These are phyloP conservation scores for Biscogniauxia sp. DNA, from an alignment of 2,329 filamentous ascomycete genomes.

Conservation along the genomic window DNA sequence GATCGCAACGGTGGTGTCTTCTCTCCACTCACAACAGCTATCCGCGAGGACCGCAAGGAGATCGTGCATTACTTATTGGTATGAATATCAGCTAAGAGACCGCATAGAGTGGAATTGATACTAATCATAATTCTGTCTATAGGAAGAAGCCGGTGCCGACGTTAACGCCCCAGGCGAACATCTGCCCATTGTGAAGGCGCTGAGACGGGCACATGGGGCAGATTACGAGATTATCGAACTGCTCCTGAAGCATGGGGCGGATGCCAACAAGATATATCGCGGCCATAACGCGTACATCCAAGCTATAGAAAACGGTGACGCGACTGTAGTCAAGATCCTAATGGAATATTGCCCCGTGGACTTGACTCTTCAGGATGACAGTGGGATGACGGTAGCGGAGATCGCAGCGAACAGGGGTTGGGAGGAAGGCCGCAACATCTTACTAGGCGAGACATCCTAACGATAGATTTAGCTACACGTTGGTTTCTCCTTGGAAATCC, in stretches of 20 bases:
- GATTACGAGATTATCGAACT: conserved; percentile 61
- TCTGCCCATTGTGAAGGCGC: conserved; percentile 67
- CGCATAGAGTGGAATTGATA: not conserved
- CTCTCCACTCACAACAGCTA: conserved; percentile 64
- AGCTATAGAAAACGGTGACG: conserved; percentile 62
- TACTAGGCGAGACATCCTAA: conserved; percentile 27
- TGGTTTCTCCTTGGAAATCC: not conserved
- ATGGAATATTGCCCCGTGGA: conserved; percentile 49
- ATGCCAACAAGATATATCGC: conserved; percentile 66
- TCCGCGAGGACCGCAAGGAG: conserved; percentile 59
- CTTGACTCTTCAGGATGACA: conserved; percentile 51
- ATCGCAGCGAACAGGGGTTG: conserved; percentile 58
- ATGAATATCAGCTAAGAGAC: not conserved
- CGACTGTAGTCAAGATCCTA: conserved; percentile 51
- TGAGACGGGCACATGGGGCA: conserved; percentile 55
- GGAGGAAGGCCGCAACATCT: conserved; percentile 53
- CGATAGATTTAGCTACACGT: not conserved
- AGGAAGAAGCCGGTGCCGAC: conserved; percentile 58
- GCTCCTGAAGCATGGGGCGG: conserved; percentile 61
- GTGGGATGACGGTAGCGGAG: conserved; percentile 54
- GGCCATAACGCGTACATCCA: conserved; percentile 68
- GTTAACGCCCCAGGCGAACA: conserved; percentile 68
- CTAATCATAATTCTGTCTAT: not conserved
- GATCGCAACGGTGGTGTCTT: conserved; percentile 73
- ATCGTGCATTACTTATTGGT: conserved; percentile 60